Conservation (phyloP, 1,139 yeast species). For the Suhomyces guaymorum region DNA sequence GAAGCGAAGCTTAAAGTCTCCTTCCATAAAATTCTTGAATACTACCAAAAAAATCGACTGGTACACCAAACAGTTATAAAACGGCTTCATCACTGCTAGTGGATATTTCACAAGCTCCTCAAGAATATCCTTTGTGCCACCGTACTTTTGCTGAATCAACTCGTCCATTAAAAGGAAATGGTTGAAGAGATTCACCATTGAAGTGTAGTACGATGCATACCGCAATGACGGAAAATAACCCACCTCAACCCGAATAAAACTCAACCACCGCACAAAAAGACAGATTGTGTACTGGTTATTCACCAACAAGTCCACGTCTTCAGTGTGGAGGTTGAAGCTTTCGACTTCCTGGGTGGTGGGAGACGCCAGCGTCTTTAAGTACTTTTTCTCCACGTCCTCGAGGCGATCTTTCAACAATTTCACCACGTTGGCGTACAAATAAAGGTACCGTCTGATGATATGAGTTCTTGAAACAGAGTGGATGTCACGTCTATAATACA, state of each 20-base stretch:
- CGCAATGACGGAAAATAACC: conserved; percentile 37
- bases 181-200: conserved; percentile 29
- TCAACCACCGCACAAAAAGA: conserved; percentile 32
- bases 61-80: conserved; percentile 25
- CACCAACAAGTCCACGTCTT: conserved; percentile 21
- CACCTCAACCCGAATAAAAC: conserved; percentile 32
- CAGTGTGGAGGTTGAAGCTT: conserved; percentile 1
- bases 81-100: conserved; percentile 18
- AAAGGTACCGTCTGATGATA: conserved; percentile 23
- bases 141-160: conserved; percentile 12
- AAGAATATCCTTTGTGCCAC: conserved; percentile 17
- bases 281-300: conserved; percentile 24
- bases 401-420: conserved; percentile 11
- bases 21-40: conserved; percentile 17
- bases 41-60: conserved; percentile 29
- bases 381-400: conserved; percentile 5
- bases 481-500: conserved; percentile 28
- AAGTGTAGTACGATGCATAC: conserved; percentile 30
- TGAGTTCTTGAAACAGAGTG: conserved; percentile 18
- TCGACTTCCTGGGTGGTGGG: conserved; percentile 9
- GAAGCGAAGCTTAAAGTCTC: conserved; percentile 4
- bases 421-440: conserved; percentile 23
- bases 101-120: conserved; percentile 13
- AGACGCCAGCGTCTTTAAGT: conserved; percentile 13
- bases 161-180: conserved; percentile 27